Evolutionary conservation across 75 land plant species (phyloP).

Genomic region (Chamaecyparis obtusa): DNA sequence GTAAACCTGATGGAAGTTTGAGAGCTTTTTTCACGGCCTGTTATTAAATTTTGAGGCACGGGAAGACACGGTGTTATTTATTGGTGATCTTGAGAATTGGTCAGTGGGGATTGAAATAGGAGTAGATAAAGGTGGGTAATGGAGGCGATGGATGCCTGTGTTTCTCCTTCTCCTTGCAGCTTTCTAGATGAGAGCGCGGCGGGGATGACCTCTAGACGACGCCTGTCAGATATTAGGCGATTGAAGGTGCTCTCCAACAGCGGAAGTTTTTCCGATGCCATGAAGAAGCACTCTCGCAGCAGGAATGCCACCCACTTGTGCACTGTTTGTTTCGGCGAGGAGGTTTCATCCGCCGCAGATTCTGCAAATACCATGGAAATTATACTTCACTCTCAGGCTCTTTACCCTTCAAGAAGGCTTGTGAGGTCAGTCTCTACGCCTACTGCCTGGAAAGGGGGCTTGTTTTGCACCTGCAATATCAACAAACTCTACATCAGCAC

Average conservation of each 20-base stretch:
- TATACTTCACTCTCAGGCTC: background rate
- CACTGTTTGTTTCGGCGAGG: constrained; percentile 12
- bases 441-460: background rate
- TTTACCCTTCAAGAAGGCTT: background rate
- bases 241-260: background rate
- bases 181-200: background rate
- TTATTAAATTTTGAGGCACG: background rate
- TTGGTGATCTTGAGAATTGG: background rate
- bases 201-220: background rate
- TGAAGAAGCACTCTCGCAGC: constrained; percentile 6
- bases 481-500: background rate
- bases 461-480: background rate
- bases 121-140: background rate
- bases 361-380: background rate
- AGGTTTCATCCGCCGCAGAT: background rate
- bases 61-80: background rate
- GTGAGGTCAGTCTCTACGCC: constrained; percentile 9
- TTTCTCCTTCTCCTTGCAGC: background rate
- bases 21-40: background rate
- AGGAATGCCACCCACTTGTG: background rate
- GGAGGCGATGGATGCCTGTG: background rate
- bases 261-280: background rate
- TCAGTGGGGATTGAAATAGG: background rate
- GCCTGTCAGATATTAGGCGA: background rate
- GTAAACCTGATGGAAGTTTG: background rate